Base-by-base conservation (phyloP, 1,139 yeast genomes). In the Yamadazyma aaseri region DNA sequence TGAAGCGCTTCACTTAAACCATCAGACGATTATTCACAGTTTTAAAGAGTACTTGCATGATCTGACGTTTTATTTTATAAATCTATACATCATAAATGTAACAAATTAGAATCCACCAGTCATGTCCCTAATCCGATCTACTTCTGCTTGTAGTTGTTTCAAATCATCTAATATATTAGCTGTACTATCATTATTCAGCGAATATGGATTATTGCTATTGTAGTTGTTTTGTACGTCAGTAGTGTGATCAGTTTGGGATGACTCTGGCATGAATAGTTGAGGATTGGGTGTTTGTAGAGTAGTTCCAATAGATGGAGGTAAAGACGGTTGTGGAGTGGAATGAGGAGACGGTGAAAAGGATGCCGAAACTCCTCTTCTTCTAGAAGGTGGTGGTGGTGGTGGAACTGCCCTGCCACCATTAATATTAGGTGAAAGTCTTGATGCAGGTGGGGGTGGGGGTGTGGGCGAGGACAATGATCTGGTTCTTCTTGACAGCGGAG, bases 71-170 rank as follows among this genome's bases (percentile, higher is more conserved):
- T n/a, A n/a, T n/a, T n/a, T 18, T 18, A 18, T 18, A 18, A 7
- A 7, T 18, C 9, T 18, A 18, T 18, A 18, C 9, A 9, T 7
- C 9, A 9, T 6, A 18, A 28, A 18, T 18, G 21, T 18, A 18
- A 12, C n/a, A 25, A 25, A 13, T 40, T 53, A 69, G 44, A 68
- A 70, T 5, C 75, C 76, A n/a, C 75, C 75, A 6, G 75, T 68
- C 71, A 71, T 62, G 38, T 58, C 61, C 45, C 73, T 52, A 26
- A 72, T 71, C 39, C 68, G 66, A 48, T 81, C 82, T 13, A 81
- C 84, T 50, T 81, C 86, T 26, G 71, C 79, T 46, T 80, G 84
- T 33, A 81, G 58, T 13, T 80, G 80, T 49, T 74, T 74, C 40
- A 79, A 62, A 26, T 80, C 81, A 36, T 79, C 80, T 44, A 80